Conservation (phyloP, 371 early-diverging fungal genomes). For the Parasitella parasitica region DNA sequence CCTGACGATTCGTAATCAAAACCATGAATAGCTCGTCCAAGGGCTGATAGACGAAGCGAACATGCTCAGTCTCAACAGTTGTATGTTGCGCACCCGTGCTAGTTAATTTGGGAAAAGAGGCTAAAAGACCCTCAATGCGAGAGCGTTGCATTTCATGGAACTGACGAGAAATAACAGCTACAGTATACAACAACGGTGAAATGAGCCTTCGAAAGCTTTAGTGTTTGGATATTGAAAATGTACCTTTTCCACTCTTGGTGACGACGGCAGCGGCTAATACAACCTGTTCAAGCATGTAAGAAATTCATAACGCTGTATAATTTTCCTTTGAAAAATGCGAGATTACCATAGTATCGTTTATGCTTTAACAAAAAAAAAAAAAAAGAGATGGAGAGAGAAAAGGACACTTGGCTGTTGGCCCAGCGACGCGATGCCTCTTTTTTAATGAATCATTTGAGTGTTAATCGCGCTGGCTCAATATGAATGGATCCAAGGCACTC, state of each 20-base stretch:
- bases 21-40: constrained; percentile 92
- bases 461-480: not conserved
- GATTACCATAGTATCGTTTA: not conserved
- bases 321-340: not conserved
- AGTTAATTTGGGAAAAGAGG: constrained; percentile 95
- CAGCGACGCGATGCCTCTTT: not conserved
- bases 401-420: not conserved
- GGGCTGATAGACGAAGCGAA: constrained; percentile 97
- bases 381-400: not conserved
- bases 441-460: not conserved
- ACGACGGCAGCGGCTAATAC: constrained; percentile 89
- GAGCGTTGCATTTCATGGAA: constrained; percentile 95
- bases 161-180: constrained; percentile 95
- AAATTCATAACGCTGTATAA: too few species aligned
- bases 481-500: not conserved
- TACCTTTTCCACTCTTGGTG: constrained; percentile 95
- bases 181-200: not conserved
- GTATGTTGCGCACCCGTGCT: constrained; percentile 93
- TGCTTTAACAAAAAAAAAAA: too few species aligned
- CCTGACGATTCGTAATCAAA: constrained; percentile 79
- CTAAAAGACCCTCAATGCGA: constrained; percentile 94
- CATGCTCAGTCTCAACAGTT: constrained; percentile 93
- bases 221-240: not conserved
- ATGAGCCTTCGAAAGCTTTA: not conserved
- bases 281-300: constrained; percentile 42